These are phyloP conservation scores for Penicillium angulare DNA, from an alignment of 495 filamentous ascomycete species.

Conservation along the genomic window DNA sequence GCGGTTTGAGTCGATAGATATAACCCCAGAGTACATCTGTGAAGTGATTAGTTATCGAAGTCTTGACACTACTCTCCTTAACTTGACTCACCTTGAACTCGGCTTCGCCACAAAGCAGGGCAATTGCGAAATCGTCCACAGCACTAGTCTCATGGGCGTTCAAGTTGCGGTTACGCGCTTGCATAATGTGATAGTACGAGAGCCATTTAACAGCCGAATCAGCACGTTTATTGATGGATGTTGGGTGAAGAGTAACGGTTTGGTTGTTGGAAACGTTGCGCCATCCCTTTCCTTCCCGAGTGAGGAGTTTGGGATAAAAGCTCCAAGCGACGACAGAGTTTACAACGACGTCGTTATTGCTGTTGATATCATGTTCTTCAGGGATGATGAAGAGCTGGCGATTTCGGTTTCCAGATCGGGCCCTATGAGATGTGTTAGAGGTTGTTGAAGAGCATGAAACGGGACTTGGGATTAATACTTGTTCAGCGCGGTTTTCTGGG, in stretches of 20 bases:
- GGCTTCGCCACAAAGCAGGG: slow-evolving; percentile 81
- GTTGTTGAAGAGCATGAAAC: slow-evolving; percentile 20
- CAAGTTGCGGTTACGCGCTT: slow-evolving; percentile 72
- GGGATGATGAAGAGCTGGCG: slow-evolving; percentile 80
- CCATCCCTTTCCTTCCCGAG: slow-evolving; percentile 84
- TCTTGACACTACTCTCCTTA: no score
- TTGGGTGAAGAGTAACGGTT: slow-evolving; percentile 75
- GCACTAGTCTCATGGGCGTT: slow-evolving; percentile 89
- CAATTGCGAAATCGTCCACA: slow-evolving; percentile 76
- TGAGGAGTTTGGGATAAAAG: slow-evolving; percentile 91
- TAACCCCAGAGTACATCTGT: slow-evolving; percentile 80
- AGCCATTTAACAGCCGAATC: slow-evolving; percentile 68
- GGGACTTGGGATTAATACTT: slow-evolving; percentile 31
- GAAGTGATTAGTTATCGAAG: slow-evolving; percentile 1
- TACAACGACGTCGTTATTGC: slow-evolving; percentile 71
- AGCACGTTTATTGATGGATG: slow-evolving; percentile 76
- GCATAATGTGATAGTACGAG: slow-evolving; percentile 96
- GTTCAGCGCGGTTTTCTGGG: slow-evolving; percentile 66
- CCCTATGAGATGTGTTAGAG: slow-evolving; percentile 25
- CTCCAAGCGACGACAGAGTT: slow-evolving; percentile 83
- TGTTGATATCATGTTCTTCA: slow-evolving; percentile 67
- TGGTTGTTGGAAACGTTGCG: slow-evolving; percentile 90
- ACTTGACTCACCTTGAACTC: slow-evolving; percentile 73
- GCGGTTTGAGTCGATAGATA: slow-evolving; percentile 81
- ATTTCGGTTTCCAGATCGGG: slow-evolving; percentile 55